Evolutionary conservation across 164 flowering plant genomes (phyloP), one percentile per base, ranked within the genome.

Genomic region (Nymphaea thermarum): DNA sequence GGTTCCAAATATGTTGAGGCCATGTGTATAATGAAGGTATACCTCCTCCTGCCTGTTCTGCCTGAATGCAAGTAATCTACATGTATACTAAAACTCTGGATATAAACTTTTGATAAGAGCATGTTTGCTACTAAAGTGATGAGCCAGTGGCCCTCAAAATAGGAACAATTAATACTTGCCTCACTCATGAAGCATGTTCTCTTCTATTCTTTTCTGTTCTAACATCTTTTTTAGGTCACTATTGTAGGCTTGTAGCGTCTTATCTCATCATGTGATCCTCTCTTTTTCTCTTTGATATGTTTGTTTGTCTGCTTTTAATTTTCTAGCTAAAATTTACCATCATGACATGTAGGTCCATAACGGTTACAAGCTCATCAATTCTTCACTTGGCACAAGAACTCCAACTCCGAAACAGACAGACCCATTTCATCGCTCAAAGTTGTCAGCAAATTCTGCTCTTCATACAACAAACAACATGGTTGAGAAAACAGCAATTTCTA

Each of bases 401-500:
- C 83, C 89, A 4, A 64, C 71, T 5, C 86, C 78, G n/a, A 83
- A 79, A 66, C 81, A 67, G 42, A 81, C 73, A 66, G 87, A 80
- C 43, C 66, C 45, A 43, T 5, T 63, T 18, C 42, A 62, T 43
- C 77, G 65, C 53, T 67, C 77, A 42, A 78, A 71, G 70, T 81
- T 51, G 15, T 3, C 74, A 0, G 83, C 65, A 10, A 71, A 60
- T 44, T n/a, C 73, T 65, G 76, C 65, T 4, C 36, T 5, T 2
- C 36, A 5, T 4, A 47, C 55, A 47, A 41, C 69, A 17, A 63
- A 61, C 17, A 83, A 76, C 18, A 73, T 81, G 4, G 51, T 82
- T 47, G 83, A 84, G 68, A 88, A 84, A 65, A 87, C 91, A 18
- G 72, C 87, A 36, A 51, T 60, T 3, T 66, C 82, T 67, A 89